These are phyloP conservation scores for Salix udensis DNA, from an alignment of 345 rosid genomes.

Conservation along the genomic window DNA sequence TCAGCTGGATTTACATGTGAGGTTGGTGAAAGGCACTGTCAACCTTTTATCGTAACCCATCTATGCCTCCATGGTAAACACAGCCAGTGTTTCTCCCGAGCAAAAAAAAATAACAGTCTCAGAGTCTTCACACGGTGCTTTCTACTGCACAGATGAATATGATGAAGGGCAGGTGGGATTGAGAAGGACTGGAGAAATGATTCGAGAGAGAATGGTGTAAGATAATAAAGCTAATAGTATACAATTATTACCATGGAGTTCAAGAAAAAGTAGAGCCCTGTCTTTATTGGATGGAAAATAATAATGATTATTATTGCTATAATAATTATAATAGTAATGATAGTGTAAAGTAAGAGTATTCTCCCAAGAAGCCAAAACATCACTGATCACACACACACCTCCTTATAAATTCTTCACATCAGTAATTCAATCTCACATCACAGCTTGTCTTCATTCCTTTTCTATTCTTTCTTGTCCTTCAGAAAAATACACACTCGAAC, in stretches of 20 bases:
- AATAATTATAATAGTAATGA: constrained; percentile 4
- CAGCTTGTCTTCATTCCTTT: not conserved
- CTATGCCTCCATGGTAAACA: not conserved
- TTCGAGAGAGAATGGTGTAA: constrained; percentile 8
- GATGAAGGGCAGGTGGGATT: constrained; percentile 5
- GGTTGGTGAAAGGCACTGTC: constrained; percentile 51
- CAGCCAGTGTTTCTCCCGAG: too few species aligned
- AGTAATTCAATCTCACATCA: constrained; percentile 25
- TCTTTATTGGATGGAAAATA: constrained; percentile 36
- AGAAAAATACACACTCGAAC: not conserved
- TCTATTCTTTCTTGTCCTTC: not conserved
- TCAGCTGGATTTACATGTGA: constrained; percentile 39
- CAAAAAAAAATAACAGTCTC: too few species aligned
- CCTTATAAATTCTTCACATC: constrained; percentile 41
- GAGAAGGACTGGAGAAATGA: constrained; percentile 7
- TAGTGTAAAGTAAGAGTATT: not conserved
- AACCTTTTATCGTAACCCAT: constrained; percentile 32
- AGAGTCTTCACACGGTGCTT: too few species aligned
- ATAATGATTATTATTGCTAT: not conserved
- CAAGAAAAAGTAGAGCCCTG: constrained; percentile 49
- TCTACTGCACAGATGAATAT: not conserved
- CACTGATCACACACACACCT: not conserved
- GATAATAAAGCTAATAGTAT: not conserved
- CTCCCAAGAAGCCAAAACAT: constrained; percentile 6
- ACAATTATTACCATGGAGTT: constrained; percentile 14